Percentiles rank a stretch among this genome's conserved stretches.
These are phyloP conservation scores for Paragyromitra xinjiangensis DNA, from an alignment of 495 filamentous ascomycete genomes.

Conservation along the genomic window DNA sequence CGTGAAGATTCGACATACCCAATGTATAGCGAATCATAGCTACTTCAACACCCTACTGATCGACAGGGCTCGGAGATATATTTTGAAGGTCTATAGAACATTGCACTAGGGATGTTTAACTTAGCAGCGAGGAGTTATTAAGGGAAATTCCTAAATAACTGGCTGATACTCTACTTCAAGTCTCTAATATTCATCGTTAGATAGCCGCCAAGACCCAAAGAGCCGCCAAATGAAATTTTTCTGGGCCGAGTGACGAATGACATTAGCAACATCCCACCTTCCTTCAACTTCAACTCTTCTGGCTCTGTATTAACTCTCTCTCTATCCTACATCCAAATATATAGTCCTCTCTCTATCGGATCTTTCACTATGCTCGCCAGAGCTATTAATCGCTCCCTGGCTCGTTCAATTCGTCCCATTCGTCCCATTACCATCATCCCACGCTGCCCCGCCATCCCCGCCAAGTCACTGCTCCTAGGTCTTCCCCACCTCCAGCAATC, in stretches of 20 bases:
- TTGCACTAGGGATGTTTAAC: no score
- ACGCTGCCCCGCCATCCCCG: slow-evolving; percentile 32
- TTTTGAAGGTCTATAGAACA: no score
- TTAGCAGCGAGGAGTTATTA: no score
- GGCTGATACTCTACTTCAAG: no score
- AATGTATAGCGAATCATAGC: no score
- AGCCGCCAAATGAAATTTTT: slow-evolving; percentile 19
- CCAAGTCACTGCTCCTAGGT: neutral
- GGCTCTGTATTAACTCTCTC: neutral
- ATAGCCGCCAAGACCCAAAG: neutral
- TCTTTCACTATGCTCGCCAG: slow-evolving; percentile 39
- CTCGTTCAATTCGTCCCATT: slow-evolving; percentile 21
- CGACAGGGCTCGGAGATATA: no score
- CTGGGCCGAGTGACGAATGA: neutral
- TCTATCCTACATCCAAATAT: neutral
- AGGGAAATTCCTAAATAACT: no score
- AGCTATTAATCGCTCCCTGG: slow-evolving; percentile 47
- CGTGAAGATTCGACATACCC: no score
- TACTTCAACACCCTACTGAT: no score
- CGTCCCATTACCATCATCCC: slow-evolving; percentile 19
- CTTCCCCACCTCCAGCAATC: slow-evolving; percentile 34
- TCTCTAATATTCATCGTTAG: no score
- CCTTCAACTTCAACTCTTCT: neutral
- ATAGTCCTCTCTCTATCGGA: neutral
- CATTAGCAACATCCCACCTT: slow-evolving; percentile 4